Conservation (phyloP, 768 basidiomycete genomes). For the Mrakia frigida region DNA sequence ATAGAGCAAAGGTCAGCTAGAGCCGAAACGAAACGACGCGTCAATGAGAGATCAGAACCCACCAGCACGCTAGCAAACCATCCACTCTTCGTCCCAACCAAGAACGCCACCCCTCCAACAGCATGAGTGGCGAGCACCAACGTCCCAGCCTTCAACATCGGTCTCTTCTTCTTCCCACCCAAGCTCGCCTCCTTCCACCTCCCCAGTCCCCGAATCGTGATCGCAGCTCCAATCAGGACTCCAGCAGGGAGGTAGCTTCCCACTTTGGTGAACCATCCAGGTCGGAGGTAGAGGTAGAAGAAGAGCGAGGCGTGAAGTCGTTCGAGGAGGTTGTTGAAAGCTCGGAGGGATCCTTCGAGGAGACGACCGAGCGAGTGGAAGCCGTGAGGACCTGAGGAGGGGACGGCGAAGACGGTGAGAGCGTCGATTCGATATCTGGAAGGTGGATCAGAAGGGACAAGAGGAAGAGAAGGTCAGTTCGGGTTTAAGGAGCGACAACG, state of each 20-base stretch:
- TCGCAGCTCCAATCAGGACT: constrained; percentile 71
- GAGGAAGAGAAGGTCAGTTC: not conserved
- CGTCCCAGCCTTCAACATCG: constrained; percentile 29
- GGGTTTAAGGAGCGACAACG: not conserved
- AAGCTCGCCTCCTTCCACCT: constrained; percentile 50
- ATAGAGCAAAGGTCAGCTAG: not conserved
- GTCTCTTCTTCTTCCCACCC: constrained; percentile 44
- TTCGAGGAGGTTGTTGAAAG: constrained; percentile 89
- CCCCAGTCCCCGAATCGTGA: constrained; percentile 77
- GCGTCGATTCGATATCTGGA: constrained; percentile 87
- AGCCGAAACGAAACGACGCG: not conserved
- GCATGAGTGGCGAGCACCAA: constrained; percentile 30
- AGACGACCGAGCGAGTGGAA: constrained; percentile 86
- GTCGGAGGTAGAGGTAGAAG: constrained; percentile 74
- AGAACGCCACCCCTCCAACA: constrained; percentile 8
- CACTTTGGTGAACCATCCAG: constrained; percentile 73
- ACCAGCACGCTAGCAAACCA: constrained; percentile 20
- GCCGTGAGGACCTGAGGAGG: constrained; percentile 86
- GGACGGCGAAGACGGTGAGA: constrained; percentile 80
- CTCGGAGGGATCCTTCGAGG: constrained; percentile 79
- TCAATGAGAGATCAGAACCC: constrained; percentile 2
- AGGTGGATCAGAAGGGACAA: not conserved
- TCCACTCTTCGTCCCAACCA: constrained; percentile 23
- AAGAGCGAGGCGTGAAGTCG: constrained; percentile 96
- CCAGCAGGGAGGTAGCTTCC: constrained; percentile 85